Conservation (phyloP, 139 green algal genomes). For the Nannochloris sp. region DNA sequence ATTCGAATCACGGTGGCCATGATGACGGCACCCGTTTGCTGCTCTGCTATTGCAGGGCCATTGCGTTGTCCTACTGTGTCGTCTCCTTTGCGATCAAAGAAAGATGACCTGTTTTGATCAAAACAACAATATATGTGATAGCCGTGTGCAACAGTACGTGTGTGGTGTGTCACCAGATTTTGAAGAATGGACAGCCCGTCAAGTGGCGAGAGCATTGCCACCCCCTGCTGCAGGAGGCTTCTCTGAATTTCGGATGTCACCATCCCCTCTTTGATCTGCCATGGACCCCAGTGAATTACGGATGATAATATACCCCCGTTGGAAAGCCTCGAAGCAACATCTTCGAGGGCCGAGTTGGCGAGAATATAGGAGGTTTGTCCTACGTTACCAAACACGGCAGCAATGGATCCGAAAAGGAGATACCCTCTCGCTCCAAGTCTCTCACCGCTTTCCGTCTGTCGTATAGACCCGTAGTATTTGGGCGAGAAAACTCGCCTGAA, state of each 20-base stretch:
- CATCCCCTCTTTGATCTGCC: constrained; percentile 9
- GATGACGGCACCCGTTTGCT: not conserved
- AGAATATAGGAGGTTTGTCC: constrained; percentile 48
- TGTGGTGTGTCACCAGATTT: too few relatives aligned
- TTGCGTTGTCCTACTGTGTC: not conserved
- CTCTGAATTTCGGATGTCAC: not conserved
- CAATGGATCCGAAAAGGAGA: constrained; percentile 39
- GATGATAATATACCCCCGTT: not conserved
- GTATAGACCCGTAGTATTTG: constrained; percentile 29
- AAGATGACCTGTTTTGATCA: too few relatives aligned
- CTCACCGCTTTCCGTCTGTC: too few relatives aligned
- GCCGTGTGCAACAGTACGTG: too few relatives aligned
- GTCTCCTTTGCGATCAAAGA: too few relatives aligned
- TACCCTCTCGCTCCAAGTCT: not conserved
- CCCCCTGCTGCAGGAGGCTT: not conserved
- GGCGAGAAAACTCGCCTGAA: constrained; percentile 25
- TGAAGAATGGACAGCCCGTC: too few relatives aligned
- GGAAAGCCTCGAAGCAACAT: not conserved
- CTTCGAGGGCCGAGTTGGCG: constrained; percentile 33
- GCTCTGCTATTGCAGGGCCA: not conserved
- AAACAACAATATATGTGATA: too few relatives aligned
- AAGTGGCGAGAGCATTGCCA: not conserved
- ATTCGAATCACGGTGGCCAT: not conserved
- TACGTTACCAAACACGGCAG: constrained; percentile 28
- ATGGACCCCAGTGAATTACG: constrained; percentile 35